Percentiles rank a stretch among this genome's conserved stretches.
Conservation (phyloP, 2,329 filamentous ascomycete genomes). For the Furcasterigmium furcatum region DNA sequence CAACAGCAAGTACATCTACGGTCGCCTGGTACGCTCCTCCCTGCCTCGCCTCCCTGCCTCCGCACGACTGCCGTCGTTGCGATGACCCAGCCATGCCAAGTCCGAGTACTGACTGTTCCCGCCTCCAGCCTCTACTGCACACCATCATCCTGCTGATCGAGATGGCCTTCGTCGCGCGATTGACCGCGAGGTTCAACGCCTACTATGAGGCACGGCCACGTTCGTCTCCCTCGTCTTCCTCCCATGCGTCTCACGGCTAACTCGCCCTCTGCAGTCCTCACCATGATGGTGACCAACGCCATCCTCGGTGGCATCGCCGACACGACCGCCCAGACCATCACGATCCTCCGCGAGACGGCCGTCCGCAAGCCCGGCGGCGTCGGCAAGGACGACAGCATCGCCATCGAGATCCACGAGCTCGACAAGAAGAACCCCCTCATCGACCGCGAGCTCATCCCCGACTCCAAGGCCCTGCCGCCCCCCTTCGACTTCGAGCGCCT, state of each 20-base stretch:
- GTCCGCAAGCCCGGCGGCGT: slow-evolving; percentile 58
- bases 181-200: slow-evolving; percentile 84
- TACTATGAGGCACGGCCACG: slow-evolving; percentile 90
- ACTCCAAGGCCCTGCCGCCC: slow-evolving; percentile 63
- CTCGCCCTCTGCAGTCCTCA: slow-evolving; percentile 63
- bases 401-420: slow-evolving; percentile 86
- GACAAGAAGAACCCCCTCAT: slow-evolving; percentile 73
- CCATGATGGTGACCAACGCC: slow-evolving; percentile 98
- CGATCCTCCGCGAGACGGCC: slow-evolving; percentile 70
- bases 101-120: neutral
- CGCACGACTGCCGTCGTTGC: slow-evolving; percentile 5
- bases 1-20: slow-evolving; percentile 72
- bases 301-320: slow-evolving; percentile 94
- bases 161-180: slow-evolving; percentile 78
- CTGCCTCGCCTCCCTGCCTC: slow-evolving; percentile 3
- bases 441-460: slow-evolving; percentile 64
- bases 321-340: slow-evolving; percentile 91
- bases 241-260: neutral
- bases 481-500: slow-evolving; percentile 95
- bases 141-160: slow-evolving; percentile 81
- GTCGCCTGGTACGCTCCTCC: slow-evolving; percentile 62
- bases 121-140: slow-evolving; percentile 76
- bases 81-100: too few relatives aligned
- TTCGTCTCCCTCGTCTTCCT: slow-evolving; percentile 25
- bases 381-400: slow-evolving; percentile 66